phyloP scores from a whole-genome alignment of 78 protist genomes.

The Dictyostelium firmibasis region DNA sequence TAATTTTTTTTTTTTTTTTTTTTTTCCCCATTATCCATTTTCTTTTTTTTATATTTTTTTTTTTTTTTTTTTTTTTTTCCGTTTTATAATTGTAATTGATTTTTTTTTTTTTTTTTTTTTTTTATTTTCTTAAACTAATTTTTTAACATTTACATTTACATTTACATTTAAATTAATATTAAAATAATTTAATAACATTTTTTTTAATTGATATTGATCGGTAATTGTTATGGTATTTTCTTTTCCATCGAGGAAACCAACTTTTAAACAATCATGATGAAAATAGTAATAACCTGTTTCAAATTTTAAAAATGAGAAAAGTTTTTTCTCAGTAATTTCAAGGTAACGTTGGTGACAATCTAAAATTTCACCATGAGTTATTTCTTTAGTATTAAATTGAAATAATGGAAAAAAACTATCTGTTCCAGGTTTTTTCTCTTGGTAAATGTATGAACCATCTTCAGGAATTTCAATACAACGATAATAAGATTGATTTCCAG shows the following conservation, averaged over 20 bases:
- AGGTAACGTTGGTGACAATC: background rate
- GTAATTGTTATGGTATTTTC: background rate
- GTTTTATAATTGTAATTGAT: too few species aligned
- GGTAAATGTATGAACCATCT: background rate
- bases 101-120: background rate
- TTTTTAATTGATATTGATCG: background rate
- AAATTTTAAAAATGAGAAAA: background rate
- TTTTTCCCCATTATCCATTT: too few species aligned
- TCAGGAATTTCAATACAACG: background rate
- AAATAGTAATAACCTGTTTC: conserved; percentile 4
- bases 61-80: background rate
- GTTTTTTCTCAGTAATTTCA: background rate
- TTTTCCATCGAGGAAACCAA: background rate
- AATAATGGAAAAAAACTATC: background rate
- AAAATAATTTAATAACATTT: background rate
- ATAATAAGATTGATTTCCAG: background rate
- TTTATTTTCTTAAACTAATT: background rate
- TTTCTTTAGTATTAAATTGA: background rate
- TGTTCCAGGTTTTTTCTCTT: background rate
- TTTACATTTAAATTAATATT: background rate
- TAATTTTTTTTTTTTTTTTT: too few species aligned
- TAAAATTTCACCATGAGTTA: background rate
- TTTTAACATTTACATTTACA: background rate
- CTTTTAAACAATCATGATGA: background rate
- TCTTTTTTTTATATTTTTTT: too few species aligned